Evolutionary conservation across 2,329 filamentous ascomycete genomes (phyloP).

Genomic region (Aspergillus niger): DNA sequence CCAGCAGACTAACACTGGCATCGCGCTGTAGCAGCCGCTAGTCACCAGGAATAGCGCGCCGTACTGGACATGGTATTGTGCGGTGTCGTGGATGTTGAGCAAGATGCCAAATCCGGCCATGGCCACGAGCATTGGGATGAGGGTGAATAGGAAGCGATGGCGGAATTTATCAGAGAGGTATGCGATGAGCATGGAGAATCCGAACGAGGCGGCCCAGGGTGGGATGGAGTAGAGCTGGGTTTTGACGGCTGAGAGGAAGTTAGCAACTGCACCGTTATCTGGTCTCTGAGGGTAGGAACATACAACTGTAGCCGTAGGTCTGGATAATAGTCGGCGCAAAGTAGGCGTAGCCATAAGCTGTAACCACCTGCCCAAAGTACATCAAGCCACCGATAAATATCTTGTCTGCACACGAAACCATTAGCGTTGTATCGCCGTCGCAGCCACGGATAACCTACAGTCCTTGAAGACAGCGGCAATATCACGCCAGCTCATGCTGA

Average conservation of each 20-base stretch:
- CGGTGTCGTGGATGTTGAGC: conserved; percentile 63
- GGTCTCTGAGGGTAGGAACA: neutral
- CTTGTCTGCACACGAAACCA: conserved; percentile 47
- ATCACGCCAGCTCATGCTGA: conserved; percentile 61
- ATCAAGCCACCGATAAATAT: conserved; percentile 73
- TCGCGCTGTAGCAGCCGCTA: conserved; percentile 76
- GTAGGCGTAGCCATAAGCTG: conserved; percentile 74
- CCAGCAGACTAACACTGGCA: conserved; percentile 84
- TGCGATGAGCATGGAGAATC: conserved; percentile 73
- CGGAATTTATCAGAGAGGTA: conserved; percentile 69
- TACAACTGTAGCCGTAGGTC: conserved; percentile 61
- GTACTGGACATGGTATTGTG: conserved; percentile 68
- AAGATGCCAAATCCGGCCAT: conserved; percentile 77
- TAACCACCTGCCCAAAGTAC: conserved; percentile 78
- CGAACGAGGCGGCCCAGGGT: conserved; percentile 72
- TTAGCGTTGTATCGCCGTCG: conserved; percentile 15
- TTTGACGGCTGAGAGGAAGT: conserved; percentile 40
- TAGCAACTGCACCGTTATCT: neutral
- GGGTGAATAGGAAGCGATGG: conserved; percentile 73
- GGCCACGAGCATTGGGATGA: conserved; percentile 67
- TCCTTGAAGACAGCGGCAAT: conserved; percentile 69
- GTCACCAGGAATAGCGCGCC: conserved; percentile 78
- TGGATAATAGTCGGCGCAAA: conserved; percentile 72
- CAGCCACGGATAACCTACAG: conserved; percentile 38
- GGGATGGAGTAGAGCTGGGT: conserved; percentile 55